Evolutionary conservation across 352 stramenopile genomes (phyloP).

Genomic region (Phytophthora macrochlamydospora): DNA sequence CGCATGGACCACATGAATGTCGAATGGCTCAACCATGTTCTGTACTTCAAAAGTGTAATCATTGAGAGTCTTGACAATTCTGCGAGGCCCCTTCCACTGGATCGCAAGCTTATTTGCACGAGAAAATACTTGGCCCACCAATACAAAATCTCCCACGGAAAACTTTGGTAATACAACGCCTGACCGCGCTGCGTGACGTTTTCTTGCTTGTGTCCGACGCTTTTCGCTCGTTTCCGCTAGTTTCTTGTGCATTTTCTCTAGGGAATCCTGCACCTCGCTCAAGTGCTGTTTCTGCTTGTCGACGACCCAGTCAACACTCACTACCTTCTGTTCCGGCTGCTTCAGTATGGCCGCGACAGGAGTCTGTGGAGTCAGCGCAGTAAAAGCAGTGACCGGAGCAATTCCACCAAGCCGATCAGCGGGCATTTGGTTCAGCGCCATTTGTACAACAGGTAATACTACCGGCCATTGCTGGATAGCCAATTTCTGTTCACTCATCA

Average conservation of each 20-base stretch:
- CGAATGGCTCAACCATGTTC: conserved; percentile 6
- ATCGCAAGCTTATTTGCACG: conserved; percentile 4
- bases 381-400: neutral
- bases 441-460: neutral
- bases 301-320: neutral
- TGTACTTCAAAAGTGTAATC: conserved; percentile 13
- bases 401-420: neutral
- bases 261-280: neutral
- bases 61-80: neutral
- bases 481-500: neutral
- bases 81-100: conserved; percentile 1
- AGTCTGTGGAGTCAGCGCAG: neutral
- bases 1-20: neutral
- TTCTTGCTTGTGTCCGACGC: neutral
- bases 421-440: neutral
- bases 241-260: conserved; percentile 4
- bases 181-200: neutral
- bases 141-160: conserved; percentile 2
- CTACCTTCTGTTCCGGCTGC: neutral
- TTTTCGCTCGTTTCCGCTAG: neutral
- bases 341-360: neutral
- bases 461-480: neutral
- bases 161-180: conserved; percentile 3
- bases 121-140: neutral
- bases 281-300: neutral